A percentile compares a stretch with the other conserved stretches of the same genome.
These are phyloP conservation scores for Trichoderma virens DNA, from an alignment of 495 filamentous ascomycete genomes.

Conservation along the genomic window DNA sequence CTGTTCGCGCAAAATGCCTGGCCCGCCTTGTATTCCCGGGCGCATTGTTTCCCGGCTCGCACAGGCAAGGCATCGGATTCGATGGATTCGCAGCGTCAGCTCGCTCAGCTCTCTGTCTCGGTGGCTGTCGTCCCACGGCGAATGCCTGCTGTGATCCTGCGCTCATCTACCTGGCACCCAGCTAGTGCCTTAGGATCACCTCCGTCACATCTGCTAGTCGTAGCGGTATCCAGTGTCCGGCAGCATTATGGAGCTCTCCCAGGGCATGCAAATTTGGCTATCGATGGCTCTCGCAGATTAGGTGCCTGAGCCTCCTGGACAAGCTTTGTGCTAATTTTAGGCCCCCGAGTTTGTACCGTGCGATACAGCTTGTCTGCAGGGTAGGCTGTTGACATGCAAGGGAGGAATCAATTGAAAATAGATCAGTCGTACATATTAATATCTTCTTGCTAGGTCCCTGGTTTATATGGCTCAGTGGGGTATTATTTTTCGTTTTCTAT, in stretches of 20 bases:
- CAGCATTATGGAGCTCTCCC: neutral
- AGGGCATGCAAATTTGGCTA: neutral
- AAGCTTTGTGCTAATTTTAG: neutral
- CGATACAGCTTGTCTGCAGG: neutral
- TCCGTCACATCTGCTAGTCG: neutral
- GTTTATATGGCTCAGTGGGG: too few species aligned
- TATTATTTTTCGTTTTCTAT: too few species aligned
- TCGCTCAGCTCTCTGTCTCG: too few species aligned
- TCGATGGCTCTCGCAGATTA: slow-evolving; percentile 5
- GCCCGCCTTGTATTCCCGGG: neutral
- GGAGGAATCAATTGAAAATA: too few species aligned
- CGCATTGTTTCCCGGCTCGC: neutral
- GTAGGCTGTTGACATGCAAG: neutral
- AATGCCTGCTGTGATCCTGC: neutral
- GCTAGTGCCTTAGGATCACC: neutral
- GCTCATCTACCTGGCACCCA: neutral
- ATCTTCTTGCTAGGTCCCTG: too few species aligned
- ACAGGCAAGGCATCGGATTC: too few species aligned
- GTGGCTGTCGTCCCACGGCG: neutral
- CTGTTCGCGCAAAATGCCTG: neutral
- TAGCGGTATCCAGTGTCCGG: neutral
- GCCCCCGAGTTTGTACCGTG: neutral
- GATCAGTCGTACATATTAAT: too few species aligned
- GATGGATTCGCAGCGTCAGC: too few species aligned
- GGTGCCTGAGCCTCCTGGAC: neutral